Evolutionary conservation across 768 basidiomycete species (phyloP).

Genomic region (Termitomyces sp.): DNA sequence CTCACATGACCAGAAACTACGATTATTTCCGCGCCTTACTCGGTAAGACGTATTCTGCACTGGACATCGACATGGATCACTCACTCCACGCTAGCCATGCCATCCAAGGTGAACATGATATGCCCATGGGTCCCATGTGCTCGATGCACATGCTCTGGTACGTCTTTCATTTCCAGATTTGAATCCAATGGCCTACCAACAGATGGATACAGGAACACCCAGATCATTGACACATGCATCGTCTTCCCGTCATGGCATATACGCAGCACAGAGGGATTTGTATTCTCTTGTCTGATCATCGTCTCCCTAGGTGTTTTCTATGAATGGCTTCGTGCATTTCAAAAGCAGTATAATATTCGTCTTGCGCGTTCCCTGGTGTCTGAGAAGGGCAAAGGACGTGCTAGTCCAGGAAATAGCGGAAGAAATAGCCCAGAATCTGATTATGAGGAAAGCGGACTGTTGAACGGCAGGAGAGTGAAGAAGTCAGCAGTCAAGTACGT

Average conservation of each 20-base stretch:
- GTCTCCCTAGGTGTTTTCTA: slow-evolving; percentile 68
- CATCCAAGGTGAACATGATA: slow-evolving; percentile 38
- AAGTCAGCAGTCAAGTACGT: slow-evolving; percentile 40
- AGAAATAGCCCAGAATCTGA: slow-evolving; percentile 19
- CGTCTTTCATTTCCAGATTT: slow-evolving; percentile 3
- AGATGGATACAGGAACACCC: slow-evolving; percentile 57
- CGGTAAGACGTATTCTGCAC: too few species aligned
- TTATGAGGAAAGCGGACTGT: slow-evolving; percentile 50
- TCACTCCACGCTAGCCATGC: slow-evolving; percentile 25
- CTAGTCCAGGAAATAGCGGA: slow-evolving; percentile 20
- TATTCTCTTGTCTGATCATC: slow-evolving; percentile 64
- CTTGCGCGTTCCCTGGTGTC: slow-evolving; percentile 47
- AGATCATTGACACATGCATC: slow-evolving; percentile 76
- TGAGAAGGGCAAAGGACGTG: slow-evolving; percentile 44
- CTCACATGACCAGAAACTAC: background rate
- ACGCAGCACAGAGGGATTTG: slow-evolving; percentile 47
- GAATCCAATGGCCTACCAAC: background rate
- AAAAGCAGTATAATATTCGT: slow-evolving; percentile 52
- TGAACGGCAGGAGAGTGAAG: slow-evolving; percentile 46
- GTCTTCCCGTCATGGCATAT: slow-evolving; percentile 83
- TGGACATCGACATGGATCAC: slow-evolving; percentile 40
- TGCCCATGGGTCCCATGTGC: slow-evolving; percentile 50
- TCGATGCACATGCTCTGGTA: slow-evolving; percentile 84
- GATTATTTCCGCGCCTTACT: too few species aligned
- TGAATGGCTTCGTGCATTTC: slow-evolving; percentile 73